phyloP scores from a whole-genome alignment of 371 early-diverging fungal species.

The Mortierella sp. region DNA sequence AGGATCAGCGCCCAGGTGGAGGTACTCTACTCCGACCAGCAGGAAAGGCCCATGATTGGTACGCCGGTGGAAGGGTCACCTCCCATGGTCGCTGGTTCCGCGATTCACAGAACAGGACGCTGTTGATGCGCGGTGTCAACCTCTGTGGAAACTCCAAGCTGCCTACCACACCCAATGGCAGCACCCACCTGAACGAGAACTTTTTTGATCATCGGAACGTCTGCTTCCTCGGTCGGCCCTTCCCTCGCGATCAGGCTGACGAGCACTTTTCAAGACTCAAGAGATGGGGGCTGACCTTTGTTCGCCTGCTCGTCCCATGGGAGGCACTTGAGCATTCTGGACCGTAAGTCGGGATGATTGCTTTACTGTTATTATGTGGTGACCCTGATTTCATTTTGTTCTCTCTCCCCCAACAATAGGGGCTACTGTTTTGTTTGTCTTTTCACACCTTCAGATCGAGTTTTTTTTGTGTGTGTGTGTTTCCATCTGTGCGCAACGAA shows the following conservation, averaged over 20 bases:
- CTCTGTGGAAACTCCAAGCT: conserved; percentile 75
- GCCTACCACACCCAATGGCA: conserved; percentile 69
- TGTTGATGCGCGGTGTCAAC: conserved; percentile 76
- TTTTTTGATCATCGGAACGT: conserved; percentile 77
- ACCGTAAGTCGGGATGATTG: conserved; percentile 57
- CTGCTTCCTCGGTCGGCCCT: conserved; percentile 80
- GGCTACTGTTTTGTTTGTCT: not conserved
- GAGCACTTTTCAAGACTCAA: conserved; percentile 80
- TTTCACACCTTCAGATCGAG: not conserved
- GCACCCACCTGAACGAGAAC: conserved; percentile 67
- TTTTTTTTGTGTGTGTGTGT: not conserved
- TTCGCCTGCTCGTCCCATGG: conserved; percentile 85
- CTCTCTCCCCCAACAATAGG: not conserved
- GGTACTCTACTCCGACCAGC: conserved; percentile 34
- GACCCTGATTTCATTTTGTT: not conserved
- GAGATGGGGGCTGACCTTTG: conserved; percentile 85
- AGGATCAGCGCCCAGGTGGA: conserved; percentile 19
- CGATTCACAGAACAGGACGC: conserved; percentile 64
- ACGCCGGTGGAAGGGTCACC: conserved; percentile 51
- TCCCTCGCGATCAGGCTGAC: conserved; percentile 81
- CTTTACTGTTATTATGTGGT: not conserved
- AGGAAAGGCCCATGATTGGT: conserved; percentile 57
- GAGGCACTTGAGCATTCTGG: conserved; percentile 83
- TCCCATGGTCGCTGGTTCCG: conserved; percentile 65
- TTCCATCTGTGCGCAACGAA: conserved; percentile 22